phyloP scores from a whole-genome alignment of 208 protist genomes.

The Leptomonas pyrrhocoris region DNA sequence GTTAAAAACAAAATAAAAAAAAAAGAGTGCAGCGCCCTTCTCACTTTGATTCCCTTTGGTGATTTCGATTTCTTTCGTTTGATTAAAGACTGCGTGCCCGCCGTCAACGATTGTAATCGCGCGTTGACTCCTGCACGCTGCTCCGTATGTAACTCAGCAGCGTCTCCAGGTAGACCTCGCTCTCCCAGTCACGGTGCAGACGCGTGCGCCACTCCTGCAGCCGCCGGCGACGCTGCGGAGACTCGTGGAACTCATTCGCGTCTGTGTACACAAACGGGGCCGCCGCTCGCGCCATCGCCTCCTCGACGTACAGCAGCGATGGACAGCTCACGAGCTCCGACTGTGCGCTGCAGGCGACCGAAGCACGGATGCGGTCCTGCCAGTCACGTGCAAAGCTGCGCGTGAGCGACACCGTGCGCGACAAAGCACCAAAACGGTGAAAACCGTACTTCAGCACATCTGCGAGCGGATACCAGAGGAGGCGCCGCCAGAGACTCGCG shows the following conservation, averaged over 20 bases:
- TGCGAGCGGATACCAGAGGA: constrained; percentile 46
- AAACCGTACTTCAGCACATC: constrained; percentile 66
- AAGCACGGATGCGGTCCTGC: constrained; percentile 32
- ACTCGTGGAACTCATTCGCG: constrained; percentile 37
- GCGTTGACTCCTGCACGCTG: constrained; percentile 22
- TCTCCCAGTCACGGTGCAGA: constrained; percentile 55
- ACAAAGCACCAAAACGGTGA: constrained; percentile 21
- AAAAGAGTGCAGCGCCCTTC: not conserved
- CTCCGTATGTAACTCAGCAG: constrained; percentile 42
- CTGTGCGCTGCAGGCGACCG: constrained; percentile 56
- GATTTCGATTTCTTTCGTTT: too few species aligned
- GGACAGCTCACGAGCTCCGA: constrained; percentile 68
- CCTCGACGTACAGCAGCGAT: constrained; percentile 55
- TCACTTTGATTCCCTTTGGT: too few species aligned
- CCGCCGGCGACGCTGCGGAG: constrained; percentile 23
- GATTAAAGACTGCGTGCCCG: too few species aligned
- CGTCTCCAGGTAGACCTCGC: constrained; percentile 62
- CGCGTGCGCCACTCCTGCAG: constrained; percentile 31
- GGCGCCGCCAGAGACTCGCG: constrained; percentile 45
- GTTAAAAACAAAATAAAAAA: constrained; percentile 2
- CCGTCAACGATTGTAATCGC: constrained; percentile 34
- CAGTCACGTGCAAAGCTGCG: constrained; percentile 12
- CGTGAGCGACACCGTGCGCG: not conserved
- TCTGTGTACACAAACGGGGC: constrained; percentile 35
- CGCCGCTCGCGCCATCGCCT: constrained; percentile 40